Conservation (phyloP, 1,284 basidiomycete species). For the Leucoagaricus sp. region DNA sequence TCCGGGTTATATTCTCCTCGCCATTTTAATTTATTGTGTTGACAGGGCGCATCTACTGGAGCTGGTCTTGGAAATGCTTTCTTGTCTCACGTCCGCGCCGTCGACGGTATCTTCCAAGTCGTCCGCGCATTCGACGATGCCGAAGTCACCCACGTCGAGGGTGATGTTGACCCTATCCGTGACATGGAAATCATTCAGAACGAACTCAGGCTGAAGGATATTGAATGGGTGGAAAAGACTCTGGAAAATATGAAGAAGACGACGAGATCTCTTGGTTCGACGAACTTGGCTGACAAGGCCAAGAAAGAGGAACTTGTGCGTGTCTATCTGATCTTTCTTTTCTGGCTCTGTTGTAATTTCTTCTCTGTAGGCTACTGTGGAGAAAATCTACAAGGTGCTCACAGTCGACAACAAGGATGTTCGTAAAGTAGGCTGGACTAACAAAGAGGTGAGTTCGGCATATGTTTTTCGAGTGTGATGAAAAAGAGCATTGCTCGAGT, state of each 20-base stretch:
- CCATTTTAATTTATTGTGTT: constrained; percentile 12
- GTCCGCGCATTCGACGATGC: constrained; percentile 98
- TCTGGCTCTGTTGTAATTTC: constrained; percentile 11
- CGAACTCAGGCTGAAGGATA: constrained; percentile 94
- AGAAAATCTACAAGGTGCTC: constrained; percentile 83
- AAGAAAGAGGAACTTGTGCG: constrained; percentile 94
- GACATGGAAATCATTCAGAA: constrained; percentile 99
- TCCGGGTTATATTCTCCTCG: neutral
- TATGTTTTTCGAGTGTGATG: constrained; percentile 49
- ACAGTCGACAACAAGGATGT: constrained; percentile 89
- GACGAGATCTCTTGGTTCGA: constrained; percentile 73
- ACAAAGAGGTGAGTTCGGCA: constrained; percentile 85
- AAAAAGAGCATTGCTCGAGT: constrained; percentile 81
- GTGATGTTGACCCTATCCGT: constrained; percentile 93
- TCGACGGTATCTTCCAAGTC: constrained; percentile 99
- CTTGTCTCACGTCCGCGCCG: constrained; percentile 95
- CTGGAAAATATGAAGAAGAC: constrained; percentile 80
- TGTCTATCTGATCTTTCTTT: constrained; percentile 18
- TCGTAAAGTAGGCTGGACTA: constrained; percentile 92
- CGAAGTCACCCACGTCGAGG: constrained; percentile 99
- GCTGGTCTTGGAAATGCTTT: constrained; percentile 98
- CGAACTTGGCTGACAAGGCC: constrained; percentile 90
- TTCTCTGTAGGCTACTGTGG: constrained; percentile 69
- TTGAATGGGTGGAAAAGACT: constrained; percentile 97
- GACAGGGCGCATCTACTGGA: constrained; percentile 94